phyloP scores from a whole-genome alignment of 2,329 filamentous ascomycete species.

The Epichloe glyceriae region DNA sequence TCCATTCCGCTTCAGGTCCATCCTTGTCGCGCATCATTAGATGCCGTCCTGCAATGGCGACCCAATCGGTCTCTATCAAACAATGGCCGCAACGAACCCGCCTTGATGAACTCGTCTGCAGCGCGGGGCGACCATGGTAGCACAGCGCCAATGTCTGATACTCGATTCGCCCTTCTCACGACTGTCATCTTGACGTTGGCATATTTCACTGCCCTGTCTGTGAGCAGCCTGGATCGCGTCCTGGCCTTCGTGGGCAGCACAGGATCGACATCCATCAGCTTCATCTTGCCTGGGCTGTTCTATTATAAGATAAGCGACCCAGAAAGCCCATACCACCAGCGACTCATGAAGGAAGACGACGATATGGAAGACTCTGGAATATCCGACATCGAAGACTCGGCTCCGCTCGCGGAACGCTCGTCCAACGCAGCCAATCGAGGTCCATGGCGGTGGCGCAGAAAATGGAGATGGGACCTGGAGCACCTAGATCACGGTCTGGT shows the following conservation, averaged over 20 bases:
- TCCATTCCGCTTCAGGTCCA: conserved; percentile 93
- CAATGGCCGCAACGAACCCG: conserved; percentile 26
- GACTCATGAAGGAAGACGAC: conserved; percentile 81
- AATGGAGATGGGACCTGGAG: conserved; percentile 47
- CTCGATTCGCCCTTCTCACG: conserved; percentile 80
- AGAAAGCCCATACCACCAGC: conserved; percentile 74
- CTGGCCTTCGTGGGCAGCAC: conserved; percentile 92
- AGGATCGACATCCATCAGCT: conserved; percentile 88
- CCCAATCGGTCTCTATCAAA: conserved; percentile 37
- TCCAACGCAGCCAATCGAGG: conserved; percentile 19
- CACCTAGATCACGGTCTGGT: conserved; percentile 53
- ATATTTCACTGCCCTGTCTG: conserved; percentile 82
- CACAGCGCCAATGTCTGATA: conserved; percentile 61
- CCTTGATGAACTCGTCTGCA: conserved; percentile 26
- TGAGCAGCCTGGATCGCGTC: conserved; percentile 78
- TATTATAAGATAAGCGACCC: conserved; percentile 97
- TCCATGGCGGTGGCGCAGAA: conserved; percentile 39
- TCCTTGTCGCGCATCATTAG: conserved; percentile 86
- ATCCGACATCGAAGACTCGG: conserved; percentile 36
- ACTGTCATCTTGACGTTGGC: conserved; percentile 72
- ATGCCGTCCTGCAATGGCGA: conserved; percentile 89
- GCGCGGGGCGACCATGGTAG: conserved; percentile 38
- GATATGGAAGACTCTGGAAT: conserved; percentile 51
- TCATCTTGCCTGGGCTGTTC: conserved; percentile 90
- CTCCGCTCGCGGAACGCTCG: conserved; percentile 29